Conservation (phyloP, 108 stramenopile genomes). For the Fragilaria radians region DNA sequence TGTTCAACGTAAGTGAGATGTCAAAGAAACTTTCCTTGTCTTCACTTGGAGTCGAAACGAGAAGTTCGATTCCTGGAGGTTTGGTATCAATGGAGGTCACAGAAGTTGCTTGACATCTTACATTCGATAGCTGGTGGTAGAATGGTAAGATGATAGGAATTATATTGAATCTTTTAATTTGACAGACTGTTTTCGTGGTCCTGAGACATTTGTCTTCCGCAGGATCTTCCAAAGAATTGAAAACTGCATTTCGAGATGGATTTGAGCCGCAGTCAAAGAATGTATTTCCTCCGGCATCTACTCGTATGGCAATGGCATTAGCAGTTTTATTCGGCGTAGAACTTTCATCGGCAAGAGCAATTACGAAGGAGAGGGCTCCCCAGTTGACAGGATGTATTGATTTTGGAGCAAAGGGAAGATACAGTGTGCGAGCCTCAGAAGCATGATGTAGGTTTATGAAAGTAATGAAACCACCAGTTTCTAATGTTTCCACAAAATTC, state of each 20-base stretch:
- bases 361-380: slow-evolving; percentile 47
- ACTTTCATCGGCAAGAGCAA: slow-evolving; percentile 40
- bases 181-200: neutral
- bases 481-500: neutral
- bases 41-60: neutral
- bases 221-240: slow-evolving; percentile 1
- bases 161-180: slow-evolving; percentile 1
- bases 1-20: neutral
- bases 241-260: neutral
- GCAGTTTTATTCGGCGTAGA: neutral
- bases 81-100: neutral
- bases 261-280: slow-evolving; percentile 20
- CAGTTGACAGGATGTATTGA: slow-evolving; percentile 45
- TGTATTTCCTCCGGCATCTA: slow-evolving; percentile 21
- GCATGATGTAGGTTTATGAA: slow-evolving; percentile 58
- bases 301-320: slow-evolving; percentile 23
- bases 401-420: slow-evolving; percentile 59
- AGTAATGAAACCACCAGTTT: slow-evolving; percentile 63
- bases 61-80: slow-evolving; percentile 4
- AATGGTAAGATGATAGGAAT: slow-evolving; percentile 1
- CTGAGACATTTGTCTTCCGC: neutral
- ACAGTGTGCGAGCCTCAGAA: slow-evolving; percentile 57
- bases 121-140: neutral
- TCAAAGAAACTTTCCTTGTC: neutral
- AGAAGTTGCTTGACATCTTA: neutral